Conservation (phyloP, 176 grass and related monocot species). For the Themeda triandra region DNA sequence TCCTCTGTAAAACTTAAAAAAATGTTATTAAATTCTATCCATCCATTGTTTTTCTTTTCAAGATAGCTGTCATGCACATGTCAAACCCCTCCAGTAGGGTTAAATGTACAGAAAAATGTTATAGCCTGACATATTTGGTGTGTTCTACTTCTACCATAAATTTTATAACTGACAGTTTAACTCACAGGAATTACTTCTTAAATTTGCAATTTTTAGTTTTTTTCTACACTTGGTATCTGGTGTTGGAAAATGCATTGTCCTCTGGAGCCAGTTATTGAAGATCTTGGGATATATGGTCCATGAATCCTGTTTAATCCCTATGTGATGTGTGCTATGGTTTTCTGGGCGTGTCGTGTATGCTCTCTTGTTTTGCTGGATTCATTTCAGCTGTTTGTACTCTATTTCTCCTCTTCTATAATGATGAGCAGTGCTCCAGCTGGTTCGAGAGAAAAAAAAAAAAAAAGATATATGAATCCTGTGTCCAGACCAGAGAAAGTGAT, state of each 20-base stretch:
- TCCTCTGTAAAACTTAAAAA: background rate
- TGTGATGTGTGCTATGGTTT: background rate
- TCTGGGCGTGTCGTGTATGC: background rate
- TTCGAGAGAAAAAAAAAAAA: background rate
- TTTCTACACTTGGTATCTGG: slow-evolving; percentile 4
- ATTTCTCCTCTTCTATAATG: background rate
- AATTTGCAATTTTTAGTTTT: background rate
- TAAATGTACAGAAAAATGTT: background rate
- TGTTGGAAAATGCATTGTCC: background rate
- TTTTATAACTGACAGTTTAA: background rate
- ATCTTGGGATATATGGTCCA: background rate
- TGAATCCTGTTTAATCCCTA: background rate
- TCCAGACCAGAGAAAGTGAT: background rate
- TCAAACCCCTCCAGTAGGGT: background rate
- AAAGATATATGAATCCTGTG: background rate
- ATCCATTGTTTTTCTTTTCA: background rate
- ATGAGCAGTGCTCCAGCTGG: background rate
- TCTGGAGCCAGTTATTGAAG: background rate
- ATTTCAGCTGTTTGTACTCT: background rate
- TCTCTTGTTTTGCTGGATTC: background rate
- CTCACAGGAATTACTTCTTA: background rate
- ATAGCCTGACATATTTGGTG: background rate
- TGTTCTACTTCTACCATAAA: slow-evolving; percentile 10
- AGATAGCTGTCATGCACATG: background rate
- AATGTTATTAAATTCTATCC: background rate